Base-by-base conservation (phyloP, 176 grass and related monocot species). In the Lolium perenne region DNA sequence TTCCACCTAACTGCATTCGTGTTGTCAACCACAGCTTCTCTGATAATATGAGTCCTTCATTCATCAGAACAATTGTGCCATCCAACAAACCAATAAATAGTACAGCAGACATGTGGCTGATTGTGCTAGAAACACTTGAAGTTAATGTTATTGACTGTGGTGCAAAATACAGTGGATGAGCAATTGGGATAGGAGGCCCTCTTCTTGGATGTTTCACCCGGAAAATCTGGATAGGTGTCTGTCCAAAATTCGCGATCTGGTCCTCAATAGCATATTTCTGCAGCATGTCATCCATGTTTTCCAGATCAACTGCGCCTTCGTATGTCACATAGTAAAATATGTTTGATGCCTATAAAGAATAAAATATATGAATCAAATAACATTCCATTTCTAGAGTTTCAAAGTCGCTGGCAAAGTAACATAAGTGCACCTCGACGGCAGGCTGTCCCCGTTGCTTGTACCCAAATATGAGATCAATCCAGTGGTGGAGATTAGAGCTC, bases 261-360 rank as follows among this genome's bases (percentile, higher is more conserved):
- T 98, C 96, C 84, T 98, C 96, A 82, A 98, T 98, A 87, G 96
- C 91, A 76, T 92, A 94, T 79, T 98, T 98, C 38, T 98, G 96
- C 59, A 98, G 79, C 84, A 94, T 86, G 83, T 98, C 93, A 88
- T 98, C 96, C 96, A 98, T 98, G 76, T 98, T 94, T 87, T 98
- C 96, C 87, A 98, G 76, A 91, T 98, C 96, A 78, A 98, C 93
- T 43, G 93, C 93, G n/a, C 93, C 93, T 74, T 98, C 96, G 67
- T 98, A 98, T 49, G 96, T 98, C 63, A 98, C 77, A 87, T 98
- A 98, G 79, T 98, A 98, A 89, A 98, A 98, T 92, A 98, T 94
- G 73, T 98, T 98, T 86, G 90, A 90, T 81, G 93, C 96, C 96
- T 98, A 92, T 50, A 43, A 45, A 26, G 78, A 87, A 89, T 17